These are phyloP conservation scores for Globisporangium viniferum DNA, from an alignment of 352 stramenopile genomes.

Conservation along the genomic window DNA sequence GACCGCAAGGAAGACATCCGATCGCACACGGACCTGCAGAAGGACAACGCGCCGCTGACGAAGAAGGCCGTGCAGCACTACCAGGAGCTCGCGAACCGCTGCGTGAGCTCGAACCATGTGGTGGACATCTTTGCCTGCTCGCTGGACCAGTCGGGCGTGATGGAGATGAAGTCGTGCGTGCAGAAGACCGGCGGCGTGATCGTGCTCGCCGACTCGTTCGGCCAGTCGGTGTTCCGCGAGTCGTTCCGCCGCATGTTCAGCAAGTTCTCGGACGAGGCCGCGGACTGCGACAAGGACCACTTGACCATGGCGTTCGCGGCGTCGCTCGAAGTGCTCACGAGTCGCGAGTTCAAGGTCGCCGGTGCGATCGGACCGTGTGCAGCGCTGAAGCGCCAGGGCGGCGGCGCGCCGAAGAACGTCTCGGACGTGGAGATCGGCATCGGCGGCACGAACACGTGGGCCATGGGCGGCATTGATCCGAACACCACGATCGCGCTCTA, in stretches of 20 bases:
- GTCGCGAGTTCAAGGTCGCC: conserved; percentile 98
- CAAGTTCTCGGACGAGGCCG: conserved; percentile 93
- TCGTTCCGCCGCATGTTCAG: conserved; percentile 97
- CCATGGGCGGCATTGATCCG: conserved; percentile 96
- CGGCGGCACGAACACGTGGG: conserved; percentile 91
- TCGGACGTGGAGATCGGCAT: conserved; percentile 96
- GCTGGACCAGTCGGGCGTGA: conserved; percentile 96
- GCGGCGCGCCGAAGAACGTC: conserved; percentile 86
- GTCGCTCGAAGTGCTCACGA: conserved; percentile 96
- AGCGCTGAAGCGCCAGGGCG: conserved; percentile 93
- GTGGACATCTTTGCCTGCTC: conserved; percentile 99
- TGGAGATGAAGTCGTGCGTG: conserved; percentile 98
- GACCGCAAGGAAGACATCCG: conserved; percentile 97
- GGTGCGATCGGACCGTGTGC: conserved; percentile 97
- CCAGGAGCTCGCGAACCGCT: conserved; percentile 92
- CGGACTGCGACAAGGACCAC: conserved; percentile 93
- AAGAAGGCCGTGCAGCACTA: conserved; percentile 97
- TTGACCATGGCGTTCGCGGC: conserved; percentile 96
- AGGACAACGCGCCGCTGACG: conserved; percentile 93
- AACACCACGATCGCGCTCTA: conserved; percentile 98
- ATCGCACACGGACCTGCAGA: conserved; percentile 93
- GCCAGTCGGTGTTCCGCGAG: conserved; percentile 99
- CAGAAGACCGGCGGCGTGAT: conserved; percentile 98
- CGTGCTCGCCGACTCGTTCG: conserved; percentile 97
- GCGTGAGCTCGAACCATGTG: conserved; percentile 91